phyloP scores from a whole-genome alignment of 2,329 filamentous ascomycete genomes.

The Arthrobotrys pseudoclavata region DNA sequence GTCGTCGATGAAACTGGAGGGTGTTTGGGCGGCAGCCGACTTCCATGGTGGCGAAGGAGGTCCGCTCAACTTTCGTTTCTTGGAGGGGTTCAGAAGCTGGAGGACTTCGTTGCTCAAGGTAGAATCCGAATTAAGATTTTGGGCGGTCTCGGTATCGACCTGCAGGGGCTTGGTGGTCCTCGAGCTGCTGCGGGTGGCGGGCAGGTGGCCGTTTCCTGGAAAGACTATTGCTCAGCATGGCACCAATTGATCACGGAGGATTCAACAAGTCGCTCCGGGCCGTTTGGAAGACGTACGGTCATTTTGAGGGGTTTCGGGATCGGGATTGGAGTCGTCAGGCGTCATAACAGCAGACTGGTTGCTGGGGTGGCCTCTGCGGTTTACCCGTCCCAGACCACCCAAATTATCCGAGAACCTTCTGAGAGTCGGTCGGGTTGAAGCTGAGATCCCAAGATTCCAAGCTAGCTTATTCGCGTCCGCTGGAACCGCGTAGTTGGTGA shows the following conservation, averaged over 20 bases:
- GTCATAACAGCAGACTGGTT: conserved; percentile 54
- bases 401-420: conserved; percentile 35
- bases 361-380: conserved; percentile 54
- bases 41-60: conserved; percentile 89
- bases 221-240: conserved; percentile 47
- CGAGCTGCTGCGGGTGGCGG: conserved; percentile 55
- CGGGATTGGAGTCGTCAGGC: conserved; percentile 56
- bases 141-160: conserved; percentile 51
- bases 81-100: conserved; percentile 57
- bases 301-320: conserved; percentile 56
- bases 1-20: conserved; percentile 81
- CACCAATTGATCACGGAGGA: conserved; percentile 33
- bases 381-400: conserved; percentile 59
- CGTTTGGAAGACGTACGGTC: conserved; percentile 46
- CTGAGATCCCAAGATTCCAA: conserved; percentile 19
- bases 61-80: conserved; percentile 63
- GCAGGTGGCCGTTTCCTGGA: conserved; percentile 57
- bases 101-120: conserved; percentile 30
- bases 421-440: conserved; percentile 34
- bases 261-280: not conserved
- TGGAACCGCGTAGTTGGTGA: conserved; percentile 59
- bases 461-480: conserved; percentile 50
- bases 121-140: conserved; percentile 44
- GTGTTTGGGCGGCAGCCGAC: conserved; percentile 83
- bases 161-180: conserved; percentile 43